phyloP scores from a whole-genome alignment of 2,329 filamentous ascomycete species.

The Alternaria infectoria region DNA sequence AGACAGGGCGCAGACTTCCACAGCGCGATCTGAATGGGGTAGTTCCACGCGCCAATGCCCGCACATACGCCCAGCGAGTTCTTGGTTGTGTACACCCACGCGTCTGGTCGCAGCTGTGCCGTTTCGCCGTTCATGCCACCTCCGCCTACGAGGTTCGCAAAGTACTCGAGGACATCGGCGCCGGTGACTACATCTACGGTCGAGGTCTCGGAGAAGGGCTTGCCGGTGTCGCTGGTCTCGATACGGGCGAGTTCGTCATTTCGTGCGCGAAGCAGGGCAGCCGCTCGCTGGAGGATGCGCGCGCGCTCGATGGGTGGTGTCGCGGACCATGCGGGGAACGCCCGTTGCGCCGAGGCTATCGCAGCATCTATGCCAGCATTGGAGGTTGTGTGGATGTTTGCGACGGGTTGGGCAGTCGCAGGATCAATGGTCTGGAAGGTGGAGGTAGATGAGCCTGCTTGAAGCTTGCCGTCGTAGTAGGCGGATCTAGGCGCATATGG shows the following conservation, averaged over 20 bases:
- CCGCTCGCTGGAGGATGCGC: conserved; percentile 78
- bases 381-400: conserved; percentile 75
- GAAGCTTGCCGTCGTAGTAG: conserved; percentile 76
- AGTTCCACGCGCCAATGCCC: conserved; percentile 91
- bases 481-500: conserved; percentile 65
- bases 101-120: conserved; percentile 73
- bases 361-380: conserved; percentile 72
- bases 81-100: conserved; percentile 84
- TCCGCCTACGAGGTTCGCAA: conserved; percentile 77
- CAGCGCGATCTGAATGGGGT: conserved; percentile 86
- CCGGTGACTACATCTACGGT: conserved; percentile 83
- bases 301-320: conserved; percentile 77
- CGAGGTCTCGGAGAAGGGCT: conserved; percentile 83
- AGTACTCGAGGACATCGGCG: conserved; percentile 86
- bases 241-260: conserved; percentile 81
- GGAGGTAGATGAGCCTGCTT: conserved; percentile 64
- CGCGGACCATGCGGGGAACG: conserved; percentile 77
- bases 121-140: conserved; percentile 83
- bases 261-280: conserved; percentile 71
- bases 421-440: conserved; percentile 78
- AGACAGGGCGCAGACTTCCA: conserved; percentile 90
- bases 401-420: conserved; percentile 70
- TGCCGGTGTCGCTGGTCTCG: conserved; percentile 86
- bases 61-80: conserved; percentile 83
- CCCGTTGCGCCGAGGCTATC: conserved; percentile 71